Conservation (phyloP, 192 early-diverging fungal genomes). For the Podila horticola region DNA sequence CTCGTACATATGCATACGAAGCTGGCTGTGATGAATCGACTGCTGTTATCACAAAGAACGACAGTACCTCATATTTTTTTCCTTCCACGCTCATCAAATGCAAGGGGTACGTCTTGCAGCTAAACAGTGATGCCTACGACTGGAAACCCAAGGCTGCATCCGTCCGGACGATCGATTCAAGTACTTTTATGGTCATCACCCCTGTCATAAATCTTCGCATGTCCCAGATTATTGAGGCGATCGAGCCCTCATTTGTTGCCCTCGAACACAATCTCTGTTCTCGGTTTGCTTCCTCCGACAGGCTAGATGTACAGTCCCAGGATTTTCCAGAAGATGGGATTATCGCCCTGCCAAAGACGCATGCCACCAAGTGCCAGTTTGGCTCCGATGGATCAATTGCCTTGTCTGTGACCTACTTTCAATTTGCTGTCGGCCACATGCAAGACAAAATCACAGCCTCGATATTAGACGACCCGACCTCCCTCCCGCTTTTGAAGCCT, state of each 20-base stretch:
- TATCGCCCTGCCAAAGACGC: neutral
- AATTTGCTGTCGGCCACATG: conserved; percentile 4
- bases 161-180: neutral
- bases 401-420: neutral
- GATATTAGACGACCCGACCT: conserved; percentile 9
- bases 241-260: too few relatives aligned
- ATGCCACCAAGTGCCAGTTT: conserved; percentile 3
- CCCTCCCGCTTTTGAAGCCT: neutral
- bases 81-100: neutral
- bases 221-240: too few relatives aligned
- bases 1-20: neutral
- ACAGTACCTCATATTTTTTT: too few relatives aligned
- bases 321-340: conserved; percentile 7
- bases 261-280: too few relatives aligned
- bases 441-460: conserved; percentile 1
- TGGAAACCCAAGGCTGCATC: neutral
- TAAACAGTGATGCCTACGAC: neutral
- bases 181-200: neutral
- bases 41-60: neutral
- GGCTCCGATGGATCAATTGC: neutral
- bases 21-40: neutral
- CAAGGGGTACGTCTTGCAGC: neutral
- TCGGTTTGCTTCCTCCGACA: too few relatives aligned
- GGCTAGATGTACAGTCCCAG: too few relatives aligned
- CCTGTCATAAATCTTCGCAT: neutral